Percentiles rank a stretch among this genome's conserved stretches.
Evolutionary conservation across 2,329 filamentous ascomycete species (phyloP).

Genomic region (Alternaria tenuissima): DNA sequence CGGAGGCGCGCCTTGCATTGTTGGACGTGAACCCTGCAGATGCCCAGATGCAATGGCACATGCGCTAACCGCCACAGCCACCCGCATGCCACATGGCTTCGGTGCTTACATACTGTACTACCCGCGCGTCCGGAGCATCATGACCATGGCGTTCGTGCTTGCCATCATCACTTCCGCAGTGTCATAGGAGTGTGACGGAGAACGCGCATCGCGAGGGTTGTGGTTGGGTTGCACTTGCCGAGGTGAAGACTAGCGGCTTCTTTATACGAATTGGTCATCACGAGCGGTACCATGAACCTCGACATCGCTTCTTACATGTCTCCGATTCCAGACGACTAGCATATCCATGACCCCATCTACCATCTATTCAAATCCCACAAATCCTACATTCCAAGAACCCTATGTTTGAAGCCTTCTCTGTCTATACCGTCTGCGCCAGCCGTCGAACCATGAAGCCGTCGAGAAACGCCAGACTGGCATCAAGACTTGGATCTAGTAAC

Average conservation of each 20-base stretch:
- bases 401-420: not conserved
- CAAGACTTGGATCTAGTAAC: not conserved
- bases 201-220: not conserved
- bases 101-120: not conserved
- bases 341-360: too few species aligned
- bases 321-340: not conserved
- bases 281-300: not conserved
- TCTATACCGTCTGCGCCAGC: conserved; percentile 1
- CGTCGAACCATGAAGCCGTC: conserved; percentile 6
- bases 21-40: conserved; percentile 21
- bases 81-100: conserved; percentile 2
- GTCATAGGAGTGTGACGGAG: not conserved
- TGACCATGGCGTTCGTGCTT: not conserved
- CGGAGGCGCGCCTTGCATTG: conserved; percentile 3
- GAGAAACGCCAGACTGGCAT: not conserved
- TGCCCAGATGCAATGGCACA: conserved; percentile 22
- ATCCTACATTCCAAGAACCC: too few species aligned
- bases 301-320: not conserved
- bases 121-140: not conserved
- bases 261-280: not conserved
- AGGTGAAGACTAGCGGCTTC: conserved; percentile 2
- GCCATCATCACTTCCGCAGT: not conserved
- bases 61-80: conserved; percentile 24
- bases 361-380: too few species aligned
- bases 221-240: not conserved